These are phyloP conservation scores for Apostasia ramifera DNA, from an alignment of 106 monocot genomes.

Conservation along the genomic window DNA sequence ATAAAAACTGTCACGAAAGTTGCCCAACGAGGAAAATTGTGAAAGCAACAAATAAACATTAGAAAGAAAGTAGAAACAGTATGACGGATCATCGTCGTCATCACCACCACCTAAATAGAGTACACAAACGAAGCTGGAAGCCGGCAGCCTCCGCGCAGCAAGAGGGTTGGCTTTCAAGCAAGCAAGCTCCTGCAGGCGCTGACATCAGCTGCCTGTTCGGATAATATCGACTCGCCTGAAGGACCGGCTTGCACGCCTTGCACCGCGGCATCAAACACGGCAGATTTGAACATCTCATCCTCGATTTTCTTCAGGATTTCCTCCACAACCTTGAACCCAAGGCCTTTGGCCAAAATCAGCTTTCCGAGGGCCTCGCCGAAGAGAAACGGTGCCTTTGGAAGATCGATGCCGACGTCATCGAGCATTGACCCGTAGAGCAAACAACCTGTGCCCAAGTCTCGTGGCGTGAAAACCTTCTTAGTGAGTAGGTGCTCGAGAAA, in stretches of 20 bases:
- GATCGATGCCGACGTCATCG: slow-evolving; percentile 80
- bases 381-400: slow-evolving; percentile 60
- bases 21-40: not conserved
- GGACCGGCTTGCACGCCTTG: slow-evolving; percentile 13
- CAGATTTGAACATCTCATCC: slow-evolving; percentile 8
- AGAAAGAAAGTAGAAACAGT: not conserved
- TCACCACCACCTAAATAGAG: not conserved
- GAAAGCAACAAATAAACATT: not conserved
- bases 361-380: slow-evolving; percentile 68
- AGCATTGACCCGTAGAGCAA: slow-evolving; percentile 59
- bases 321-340: slow-evolving; percentile 53
- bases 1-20: slow-evolving; percentile 2
- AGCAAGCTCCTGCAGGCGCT: slow-evolving; percentile 22
- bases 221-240: slow-evolving; percentile 9
- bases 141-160: not conserved
- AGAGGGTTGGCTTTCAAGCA: slow-evolving; percentile 3
- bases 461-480: slow-evolving; percentile 30
- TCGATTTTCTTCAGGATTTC: slow-evolving; percentile 52
- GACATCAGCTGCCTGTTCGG: slow-evolving; percentile 15
- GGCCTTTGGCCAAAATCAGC: slow-evolving; percentile 36
- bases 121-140: not conserved
- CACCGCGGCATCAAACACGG: slow-evolving; percentile 14
- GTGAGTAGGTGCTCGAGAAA: slow-evolving; percentile 38
- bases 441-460: slow-evolving; percentile 56
- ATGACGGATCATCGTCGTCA: slow-evolving; percentile 8